Conservation (phyloP, 2,329 filamentous ascomycete species). For the Diaporthe sp. region DNA sequence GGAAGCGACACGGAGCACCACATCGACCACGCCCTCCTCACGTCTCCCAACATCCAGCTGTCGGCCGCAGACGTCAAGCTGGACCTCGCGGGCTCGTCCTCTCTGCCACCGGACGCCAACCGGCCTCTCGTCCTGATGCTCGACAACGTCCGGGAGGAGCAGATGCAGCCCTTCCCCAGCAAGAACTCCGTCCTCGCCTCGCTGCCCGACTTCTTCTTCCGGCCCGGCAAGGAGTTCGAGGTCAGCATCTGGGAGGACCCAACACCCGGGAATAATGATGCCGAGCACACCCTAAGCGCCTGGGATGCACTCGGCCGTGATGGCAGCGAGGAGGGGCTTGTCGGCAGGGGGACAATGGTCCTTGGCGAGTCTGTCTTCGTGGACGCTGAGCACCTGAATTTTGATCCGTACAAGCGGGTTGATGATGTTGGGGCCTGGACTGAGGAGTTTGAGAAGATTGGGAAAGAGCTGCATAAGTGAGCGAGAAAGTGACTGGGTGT, state of each 20-base stretch:
- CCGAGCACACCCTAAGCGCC: neutral
- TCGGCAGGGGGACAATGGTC: conserved; percentile 45
- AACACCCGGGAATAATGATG: neutral
- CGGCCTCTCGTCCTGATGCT: conserved; percentile 44
- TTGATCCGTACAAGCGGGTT: conserved; percentile 51
- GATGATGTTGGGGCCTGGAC: conserved; percentile 50
- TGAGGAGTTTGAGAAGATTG: conserved; percentile 50
- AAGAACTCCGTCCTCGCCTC: conserved; percentile 42
- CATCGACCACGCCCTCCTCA: conserved; percentile 60
- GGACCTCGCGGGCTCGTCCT: neutral
- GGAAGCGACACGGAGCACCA: conserved; percentile 52
- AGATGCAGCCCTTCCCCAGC: conserved; percentile 56
- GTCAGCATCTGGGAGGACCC: conserved; percentile 51
- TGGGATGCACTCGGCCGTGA: conserved; percentile 41
- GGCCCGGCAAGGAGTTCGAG: conserved; percentile 46
- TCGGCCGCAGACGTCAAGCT: conserved; percentile 21
- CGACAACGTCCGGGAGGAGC: conserved; percentile 49
- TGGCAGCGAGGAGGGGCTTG: conserved; percentile 41
- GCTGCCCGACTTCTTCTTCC: conserved; percentile 52
- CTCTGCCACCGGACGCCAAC: conserved; percentile 49
- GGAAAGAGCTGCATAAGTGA: conserved; percentile 40
- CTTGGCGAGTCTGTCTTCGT: conserved; percentile 49
- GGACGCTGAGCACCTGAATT: conserved; percentile 52
- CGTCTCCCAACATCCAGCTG: conserved; percentile 54
- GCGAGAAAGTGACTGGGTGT: neutral